Percentiles rank a stretch among this genome's conserved stretches.
phyloP scores from a whole-genome alignment of 345 rosid genomes.

The Heritiera fomes region DNA sequence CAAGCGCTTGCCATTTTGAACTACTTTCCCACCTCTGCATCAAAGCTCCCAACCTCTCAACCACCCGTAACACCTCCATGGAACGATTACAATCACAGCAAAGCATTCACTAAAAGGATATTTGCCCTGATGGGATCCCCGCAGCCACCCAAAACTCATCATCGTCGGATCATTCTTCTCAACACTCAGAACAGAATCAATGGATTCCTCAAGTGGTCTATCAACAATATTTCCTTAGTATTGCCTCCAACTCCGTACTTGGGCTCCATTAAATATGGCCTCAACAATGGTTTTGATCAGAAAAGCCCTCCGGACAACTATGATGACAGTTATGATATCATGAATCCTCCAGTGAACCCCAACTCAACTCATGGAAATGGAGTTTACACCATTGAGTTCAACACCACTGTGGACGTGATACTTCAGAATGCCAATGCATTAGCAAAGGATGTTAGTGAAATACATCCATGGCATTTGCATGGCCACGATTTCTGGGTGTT shows the following conservation, averaged over 20 bases:
- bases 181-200: slow-evolving; percentile 64
- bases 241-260: slow-evolving; percentile 72
- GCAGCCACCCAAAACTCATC: slow-evolving; percentile 36
- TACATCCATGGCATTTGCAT: slow-evolving; percentile 87
- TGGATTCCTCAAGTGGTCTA: slow-evolving; percentile 63
- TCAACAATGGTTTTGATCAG: slow-evolving; percentile 40
- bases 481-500: slow-evolving; percentile 90
- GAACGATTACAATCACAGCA: slow-evolving; percentile 58
- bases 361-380: slow-evolving; percentile 55
- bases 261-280: slow-evolving; percentile 52
- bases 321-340: slow-evolving; percentile 42
- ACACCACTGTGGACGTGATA: slow-evolving; percentile 66
- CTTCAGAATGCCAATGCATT: slow-evolving; percentile 69
- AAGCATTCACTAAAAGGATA: slow-evolving; percentile 39
- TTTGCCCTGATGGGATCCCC: slow-evolving; percentile 43
- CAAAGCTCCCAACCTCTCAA: slow-evolving; percentile 39
- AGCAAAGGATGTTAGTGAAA: slow-evolving; percentile 44
- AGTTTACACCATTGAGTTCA: slow-evolving; percentile 44
- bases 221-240: slow-evolving; percentile 63
- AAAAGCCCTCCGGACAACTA: slow-evolving; percentile 49
- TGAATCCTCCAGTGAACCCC: slow-evolving; percentile 45
- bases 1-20: slow-evolving; percentile 56
- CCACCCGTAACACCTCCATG: slow-evolving; percentile 64
- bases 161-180: slow-evolving; percentile 53
- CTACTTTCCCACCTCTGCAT: slow-evolving; percentile 44